Evolutionary conservation across 164 flowering plant species (phyloP).

Genomic region (Berberis vulgaris): DNA sequence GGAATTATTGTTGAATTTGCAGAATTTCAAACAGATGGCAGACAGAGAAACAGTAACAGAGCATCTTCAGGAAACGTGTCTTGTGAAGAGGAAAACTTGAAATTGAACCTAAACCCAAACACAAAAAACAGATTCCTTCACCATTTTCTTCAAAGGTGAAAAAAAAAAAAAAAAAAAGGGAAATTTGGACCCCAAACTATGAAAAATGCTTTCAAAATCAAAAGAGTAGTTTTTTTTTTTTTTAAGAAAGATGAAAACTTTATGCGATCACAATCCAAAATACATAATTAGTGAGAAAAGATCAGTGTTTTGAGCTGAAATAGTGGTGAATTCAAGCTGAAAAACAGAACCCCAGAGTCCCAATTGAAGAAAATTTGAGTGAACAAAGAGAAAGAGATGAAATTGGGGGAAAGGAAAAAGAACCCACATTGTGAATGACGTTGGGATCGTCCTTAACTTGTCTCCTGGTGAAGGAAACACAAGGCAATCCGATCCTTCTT

Average conservation of each 20-base stretch:
- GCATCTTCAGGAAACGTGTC: neutral
- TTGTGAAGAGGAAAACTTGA: neutral
- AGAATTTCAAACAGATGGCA: neutral
- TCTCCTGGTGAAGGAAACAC: constrained; percentile 14
- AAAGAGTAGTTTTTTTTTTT: too few species aligned
- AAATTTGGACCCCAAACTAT: too few species aligned
- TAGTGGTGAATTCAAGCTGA: neutral
- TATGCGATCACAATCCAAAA: too few species aligned
- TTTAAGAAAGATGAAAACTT: too few species aligned
- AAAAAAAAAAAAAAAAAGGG: too few species aligned
- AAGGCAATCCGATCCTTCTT: constrained; percentile 19
- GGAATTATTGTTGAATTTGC: neutral
- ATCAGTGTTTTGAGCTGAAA: too few species aligned
- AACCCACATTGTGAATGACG: constrained; percentile 10
- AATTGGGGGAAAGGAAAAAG: neutral
- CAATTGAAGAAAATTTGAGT: neutral
- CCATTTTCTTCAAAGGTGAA: neutral
- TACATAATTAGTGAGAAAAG: too few species aligned
- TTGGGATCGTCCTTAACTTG: constrained; percentile 11
- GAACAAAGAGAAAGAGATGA: neutral
- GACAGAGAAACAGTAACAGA: neutral
- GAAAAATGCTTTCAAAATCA: too few species aligned
- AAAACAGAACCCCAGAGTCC: neutral
- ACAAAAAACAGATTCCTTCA: neutral
- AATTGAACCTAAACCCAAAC: neutral